Base-by-base conservation (phyloP, 805 yeast genomes). In the Deakozyma indianensis region DNA sequence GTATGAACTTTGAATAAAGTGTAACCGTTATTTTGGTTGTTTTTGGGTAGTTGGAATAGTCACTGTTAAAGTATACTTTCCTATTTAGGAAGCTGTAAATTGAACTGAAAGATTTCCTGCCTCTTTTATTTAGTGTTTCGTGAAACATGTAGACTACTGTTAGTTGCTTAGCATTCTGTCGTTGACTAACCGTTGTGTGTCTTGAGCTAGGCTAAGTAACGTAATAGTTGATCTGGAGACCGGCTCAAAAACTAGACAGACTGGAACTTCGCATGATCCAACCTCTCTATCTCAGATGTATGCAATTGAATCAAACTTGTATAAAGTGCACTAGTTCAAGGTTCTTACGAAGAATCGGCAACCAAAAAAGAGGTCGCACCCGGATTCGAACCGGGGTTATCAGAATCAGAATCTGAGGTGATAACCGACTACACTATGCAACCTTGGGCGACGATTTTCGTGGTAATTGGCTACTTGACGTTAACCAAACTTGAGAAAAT, bases 301-400 rank as follows among this genome's bases (percentile, higher is more conserved):
- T n/a, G n/a, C n/a, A n/a, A n/a, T n/a, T n/a, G n/a, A n/a, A n/a
- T n/a, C n/a, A n/a, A n/a, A n/a, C n/a, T n/a, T n/a, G n/a, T n/a
- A n/a, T n/a, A n/a, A 25, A 25, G 14, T 9, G 14, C 14, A 14
- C 14, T 25, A 9, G 28, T 14, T 7, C 28, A 25, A 25, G 28
- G 14, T 25, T 9, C 11, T 9, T 25, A 25, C 7, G 28, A 25
- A 25, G 11, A 14, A 14, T 14, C 28, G 14, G 28, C 28, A 7
- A 25, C 38, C 21, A 27, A 28, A 47, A 48, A 43, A 42, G 44
- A 58, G 62, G 62, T 58, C 63, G 54, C 55, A 51, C 62, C 63
- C 61, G 63, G 63, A 54, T 49, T 60, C 64, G 64, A 60, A 60
- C 64, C 59, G 64, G 64, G 64, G 64, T 60, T 54, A 47, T 53